Base-by-base conservation (phyloP, 306 rosid genomes). In the Pyrus bretschneideri region DNA sequence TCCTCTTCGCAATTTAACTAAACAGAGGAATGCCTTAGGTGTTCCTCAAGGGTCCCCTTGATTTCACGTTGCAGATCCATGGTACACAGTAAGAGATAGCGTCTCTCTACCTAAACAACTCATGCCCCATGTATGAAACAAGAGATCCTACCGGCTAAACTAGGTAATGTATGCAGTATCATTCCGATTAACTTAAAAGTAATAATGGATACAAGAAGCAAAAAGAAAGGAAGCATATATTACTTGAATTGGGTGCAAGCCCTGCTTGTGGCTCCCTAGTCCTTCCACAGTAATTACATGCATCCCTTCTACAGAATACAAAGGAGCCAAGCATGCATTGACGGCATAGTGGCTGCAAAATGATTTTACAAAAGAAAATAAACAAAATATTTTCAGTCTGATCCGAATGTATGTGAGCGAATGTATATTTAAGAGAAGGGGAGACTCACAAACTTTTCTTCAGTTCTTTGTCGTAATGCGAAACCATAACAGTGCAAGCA, bases 401-500 rank as follows among this genome's bases (percentile, higher is more conserved):
- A 68, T 54, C 31, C 44, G 3, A 38, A 60, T 19, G 35, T 44
- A 15, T 40, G 29, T 35, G 54, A 61, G 65, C 38, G n/a, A 49
- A 69, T n/a, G 17, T 11, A 10, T 73, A 60, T 73, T 33, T 18
- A 9, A 25, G 35, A 40, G 71, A 77, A 79, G 64, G 57, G 82
- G 66, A 86, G 73, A 89, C 97, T 84, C 83, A 95, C 98, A 67
- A 65, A 77, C 92, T 88, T 89, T 87, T 95, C 81, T 69, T 83
- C 83, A 73, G 49, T 61, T 58, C 85, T 61, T 78, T 77, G 73
- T 89, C 90, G 80, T 88, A 92, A 46, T 78, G 85, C 23, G 98
- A 92, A 81, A 92, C 96, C 98, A 95, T 95, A 75, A 92, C 97
- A 35, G 98, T 95, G 83, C 98, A 92, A 78, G 98, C 98, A 85